A percentile compares a stretch with the other conserved stretches of the same genome.
These are phyloP conservation scores for Berberis thunbergii DNA, from an alignment of 164 flowering plant genomes.

Conservation along the genomic window DNA sequence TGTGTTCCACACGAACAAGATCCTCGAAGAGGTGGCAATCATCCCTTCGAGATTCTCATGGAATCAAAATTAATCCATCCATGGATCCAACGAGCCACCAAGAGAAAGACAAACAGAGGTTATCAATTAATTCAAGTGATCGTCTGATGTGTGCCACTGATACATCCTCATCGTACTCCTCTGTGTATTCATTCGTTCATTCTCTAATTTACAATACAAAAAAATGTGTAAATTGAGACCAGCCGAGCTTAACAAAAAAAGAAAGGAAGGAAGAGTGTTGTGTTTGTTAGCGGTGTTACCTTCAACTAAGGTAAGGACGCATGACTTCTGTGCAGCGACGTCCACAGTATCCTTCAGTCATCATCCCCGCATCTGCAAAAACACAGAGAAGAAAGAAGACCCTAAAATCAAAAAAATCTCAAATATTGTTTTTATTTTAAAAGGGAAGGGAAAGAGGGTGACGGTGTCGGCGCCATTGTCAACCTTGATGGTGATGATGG, in stretches of 20 bases:
- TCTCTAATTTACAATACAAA: not conserved
- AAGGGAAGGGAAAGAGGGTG: too few species aligned
- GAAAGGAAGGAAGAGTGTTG: not conserved
- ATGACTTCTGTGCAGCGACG: slow-evolving; percentile 83
- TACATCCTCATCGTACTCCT: slow-evolving; percentile 72
- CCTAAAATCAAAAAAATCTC: too few species aligned
- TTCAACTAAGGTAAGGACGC: slow-evolving; percentile 57
- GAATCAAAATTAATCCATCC: too few species aligned
- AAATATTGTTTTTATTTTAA: too few species aligned
- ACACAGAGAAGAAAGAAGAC: too few species aligned
- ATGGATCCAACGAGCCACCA: too few species aligned
- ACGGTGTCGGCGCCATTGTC: too few species aligned
- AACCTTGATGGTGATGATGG: too few species aligned
- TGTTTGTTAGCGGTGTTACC: slow-evolving; percentile 26
- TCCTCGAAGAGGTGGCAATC: too few species aligned
- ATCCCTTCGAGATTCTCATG: too few species aligned
- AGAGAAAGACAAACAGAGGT: too few species aligned
- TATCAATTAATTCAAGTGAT: slow-evolving; percentile 34
- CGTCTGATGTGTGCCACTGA: slow-evolving; percentile 88
- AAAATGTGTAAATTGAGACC: not conserved
- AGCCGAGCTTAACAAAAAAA: not conserved
- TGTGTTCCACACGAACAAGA: too few species aligned
- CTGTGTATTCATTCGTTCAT: slow-evolving; percentile 22
- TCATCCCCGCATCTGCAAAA: slow-evolving; percentile 67
- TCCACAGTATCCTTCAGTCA: slow-evolving; percentile 77